phyloP scores from a whole-genome alignment of 2,329 filamentous ascomycete genomes.

The Apiospora pterosperma region DNA sequence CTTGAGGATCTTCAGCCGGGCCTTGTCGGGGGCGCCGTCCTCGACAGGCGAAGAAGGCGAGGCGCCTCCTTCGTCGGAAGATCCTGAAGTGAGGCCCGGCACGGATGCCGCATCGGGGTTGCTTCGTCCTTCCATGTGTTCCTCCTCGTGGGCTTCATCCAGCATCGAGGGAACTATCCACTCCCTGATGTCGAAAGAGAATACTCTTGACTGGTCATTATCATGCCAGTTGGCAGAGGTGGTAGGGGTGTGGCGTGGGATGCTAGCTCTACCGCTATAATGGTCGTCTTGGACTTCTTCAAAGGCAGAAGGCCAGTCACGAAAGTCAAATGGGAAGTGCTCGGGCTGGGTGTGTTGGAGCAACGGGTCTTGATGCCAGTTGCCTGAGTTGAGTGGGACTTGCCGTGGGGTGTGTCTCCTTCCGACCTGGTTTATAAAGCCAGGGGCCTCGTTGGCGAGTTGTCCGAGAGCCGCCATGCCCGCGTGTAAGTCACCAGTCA shows the following conservation, averaged over 20 bases:
- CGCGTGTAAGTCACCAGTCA: slow-evolving; percentile 11
- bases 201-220: slow-evolving; percentile 1
- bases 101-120: slow-evolving; percentile 27
- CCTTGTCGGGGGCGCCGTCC: slow-evolving; percentile 14
- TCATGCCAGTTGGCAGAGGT: neutral
- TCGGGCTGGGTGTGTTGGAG: neutral
- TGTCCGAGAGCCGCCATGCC: slow-evolving; percentile 6
- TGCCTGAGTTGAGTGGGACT: slow-evolving; percentile 5
- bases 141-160: slow-evolving; percentile 4
- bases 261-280: neutral
- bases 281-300: neutral
- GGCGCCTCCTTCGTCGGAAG: slow-evolving; percentile 29
- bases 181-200: slow-evolving; percentile 4
- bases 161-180: slow-evolving; percentile 3
- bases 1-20: slow-evolving; percentile 14
- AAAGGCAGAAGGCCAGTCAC: slow-evolving; percentile 1
- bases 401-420: slow-evolving; percentile 1
- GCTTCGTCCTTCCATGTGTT: slow-evolving; percentile 25
- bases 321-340: slow-evolving; percentile 4
- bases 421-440: slow-evolving; percentile 8
- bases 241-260: neutral
- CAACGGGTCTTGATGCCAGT: slow-evolving; percentile 1
- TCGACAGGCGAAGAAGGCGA: slow-evolving; percentile 24
- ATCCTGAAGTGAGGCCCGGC: slow-evolving; percentile 28
- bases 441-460: slow-evolving; percentile 9